Evolutionary conservation across 306 rosid genomes (phyloP), one percentile per base, ranked within the genome.

Genomic region (Medicago arabica): DNA sequence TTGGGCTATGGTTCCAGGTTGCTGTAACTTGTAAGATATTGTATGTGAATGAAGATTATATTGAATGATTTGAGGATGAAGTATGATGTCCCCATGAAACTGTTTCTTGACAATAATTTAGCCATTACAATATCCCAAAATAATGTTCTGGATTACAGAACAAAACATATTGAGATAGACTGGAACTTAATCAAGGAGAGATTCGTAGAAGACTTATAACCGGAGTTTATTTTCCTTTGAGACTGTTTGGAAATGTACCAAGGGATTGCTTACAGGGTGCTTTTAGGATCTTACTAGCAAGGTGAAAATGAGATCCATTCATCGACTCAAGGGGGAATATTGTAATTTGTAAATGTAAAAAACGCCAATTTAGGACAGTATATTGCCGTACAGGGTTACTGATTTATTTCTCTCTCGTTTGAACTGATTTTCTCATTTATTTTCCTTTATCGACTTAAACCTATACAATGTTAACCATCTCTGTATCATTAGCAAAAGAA

Each of bases 1-100:
- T 60, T 60, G 66, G 28, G 66, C 41, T 14, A 60, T 60, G 66
- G 18, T 60, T 28, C 41, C 15, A 36, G 68, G 47, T 63, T 63
- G 38, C 12, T 36, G 47, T 63, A 28, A 28, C 31, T 28, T 28
- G 31, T 3, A 15, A n/a, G 25, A 36, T 34, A 62, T 62, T 62
- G 13, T 34, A 34, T 62, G 13, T 63, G 68, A 23, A 36, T 8
- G 47, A 36, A 36, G 68, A n/a, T 63, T 4, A 63, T 63, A n/a
- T 62, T 16, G 68, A 62, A 34, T 34, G 46, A 18, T 6, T 21
- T 57, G 63, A 21, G 63, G 36, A 57, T 57, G 23, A 58, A 58
- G 64, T 23, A 19, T 23, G 38, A 23, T 19, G 38, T 58, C 16
- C 38, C 36, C 38, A 11, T 23, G 64, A 58, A 58, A 58, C 38